Percentiles rank a stretch among this genome's conserved stretches.
Evolutionary conservation across 805 yeast species (phyloP).

Genomic region (Helenozyma rhizophorensis): DNA sequence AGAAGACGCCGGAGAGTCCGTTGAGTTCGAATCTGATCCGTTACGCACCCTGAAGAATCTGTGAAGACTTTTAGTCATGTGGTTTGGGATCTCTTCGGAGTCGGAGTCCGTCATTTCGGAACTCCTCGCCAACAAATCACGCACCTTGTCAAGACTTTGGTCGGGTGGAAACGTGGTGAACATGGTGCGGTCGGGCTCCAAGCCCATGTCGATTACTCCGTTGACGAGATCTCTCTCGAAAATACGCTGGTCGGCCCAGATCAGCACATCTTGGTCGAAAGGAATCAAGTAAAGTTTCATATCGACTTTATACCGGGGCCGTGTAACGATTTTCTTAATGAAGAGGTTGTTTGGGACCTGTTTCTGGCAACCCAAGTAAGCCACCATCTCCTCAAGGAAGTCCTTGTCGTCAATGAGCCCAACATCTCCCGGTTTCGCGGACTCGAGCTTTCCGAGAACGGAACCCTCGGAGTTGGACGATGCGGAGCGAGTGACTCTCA

Average conservation of each 20-base stretch:
- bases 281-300: constrained; percentile 61
- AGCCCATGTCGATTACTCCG: constrained; percentile 40
- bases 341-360: constrained; percentile 46
- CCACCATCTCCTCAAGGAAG: constrained; percentile 32
- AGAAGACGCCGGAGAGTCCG: constrained; percentile 3
- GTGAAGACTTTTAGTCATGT: constrained; percentile 11
- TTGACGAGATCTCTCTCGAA: constrained; percentile 48
- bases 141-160: constrained; percentile 8
- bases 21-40: constrained; percentile 3
- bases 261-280: constrained; percentile 25
- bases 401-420: constrained; percentile 49
- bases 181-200: constrained; percentile 13
- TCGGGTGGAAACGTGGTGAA: constrained; percentile 13
- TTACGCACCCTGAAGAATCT: constrained; percentile 7
- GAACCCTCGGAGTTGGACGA: constrained; percentile 50
- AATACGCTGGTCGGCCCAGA: constrained; percentile 48
- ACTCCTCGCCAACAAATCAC: constrained; percentile 8
- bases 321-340: constrained; percentile 52
- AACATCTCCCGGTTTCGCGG: constrained; percentile 50
- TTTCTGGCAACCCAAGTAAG: constrained; percentile 36
- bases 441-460: constrained; percentile 48
- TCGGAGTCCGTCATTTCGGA: constrained; percentile 2
- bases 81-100: constrained; percentile 10
- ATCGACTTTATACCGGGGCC: constrained; percentile 59
- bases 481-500: constrained; percentile 53